Conservation (phyloP, 345 rosid genomes). For the Acer yangbiense region DNA sequence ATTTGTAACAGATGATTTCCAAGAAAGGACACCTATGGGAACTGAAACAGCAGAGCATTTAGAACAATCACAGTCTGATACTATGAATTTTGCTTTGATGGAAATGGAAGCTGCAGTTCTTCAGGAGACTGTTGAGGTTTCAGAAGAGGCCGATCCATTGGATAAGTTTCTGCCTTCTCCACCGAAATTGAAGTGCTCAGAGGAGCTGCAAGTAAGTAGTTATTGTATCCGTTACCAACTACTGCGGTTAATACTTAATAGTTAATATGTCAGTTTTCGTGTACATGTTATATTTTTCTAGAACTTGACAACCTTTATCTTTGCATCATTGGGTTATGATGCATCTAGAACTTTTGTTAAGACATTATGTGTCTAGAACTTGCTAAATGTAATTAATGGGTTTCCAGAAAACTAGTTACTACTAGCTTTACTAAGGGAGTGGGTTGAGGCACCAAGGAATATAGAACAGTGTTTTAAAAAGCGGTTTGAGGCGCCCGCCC, state of each 20-base stretch:
- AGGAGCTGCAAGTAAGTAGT: conserved; percentile 77
- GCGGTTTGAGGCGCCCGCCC: no score
- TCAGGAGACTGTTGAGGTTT: conserved; percentile 36
- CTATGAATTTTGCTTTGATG: conserved; percentile 20
- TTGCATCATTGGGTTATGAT: not conserved
- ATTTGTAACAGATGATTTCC: conserved; percentile 40
- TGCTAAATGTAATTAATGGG: not conserved
- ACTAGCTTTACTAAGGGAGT: not conserved
- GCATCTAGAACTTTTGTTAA: not conserved
- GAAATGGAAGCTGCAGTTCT: conserved; percentile 48
- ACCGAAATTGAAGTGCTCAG: conserved; percentile 68
- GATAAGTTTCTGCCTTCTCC: conserved; percentile 74
- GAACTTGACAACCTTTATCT: not conserved
- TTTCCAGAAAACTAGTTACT: not conserved
- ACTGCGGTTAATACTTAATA: not conserved
- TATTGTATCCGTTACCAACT: not conserved
- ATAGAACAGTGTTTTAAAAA: not conserved
- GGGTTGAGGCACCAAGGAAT: not conserved
- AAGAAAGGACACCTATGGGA: conserved; percentile 35
- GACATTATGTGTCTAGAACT: not conserved
- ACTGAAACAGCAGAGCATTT: conserved; percentile 41
- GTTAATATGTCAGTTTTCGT: not conserved
- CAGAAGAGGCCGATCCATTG: conserved; percentile 51
- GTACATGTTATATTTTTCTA: not conserved
- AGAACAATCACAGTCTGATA: conserved; percentile 43